Conservation (phyloP, 768 basidiomycete species). For the Phanerodontia chrysosporium region DNA sequence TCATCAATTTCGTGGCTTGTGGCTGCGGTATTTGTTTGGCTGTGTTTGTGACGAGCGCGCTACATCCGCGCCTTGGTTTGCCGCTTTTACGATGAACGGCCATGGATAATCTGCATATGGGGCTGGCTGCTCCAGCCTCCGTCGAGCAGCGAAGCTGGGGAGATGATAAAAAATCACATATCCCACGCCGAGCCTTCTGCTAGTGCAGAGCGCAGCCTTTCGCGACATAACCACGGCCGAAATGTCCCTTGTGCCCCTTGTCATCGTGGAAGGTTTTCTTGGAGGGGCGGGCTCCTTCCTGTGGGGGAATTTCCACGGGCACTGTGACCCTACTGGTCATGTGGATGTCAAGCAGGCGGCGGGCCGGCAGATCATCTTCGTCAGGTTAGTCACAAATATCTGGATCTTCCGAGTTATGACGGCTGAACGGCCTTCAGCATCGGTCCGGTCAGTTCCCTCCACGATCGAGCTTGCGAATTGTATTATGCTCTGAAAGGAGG, state of each 20-base stretch:
- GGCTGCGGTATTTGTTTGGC: neutral
- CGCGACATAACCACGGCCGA: too few species aligned
- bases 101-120: neutral
- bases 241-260: conserved; percentile 33
- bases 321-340: conserved; percentile 25
- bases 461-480: conserved; percentile 50
- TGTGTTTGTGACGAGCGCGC: neutral
- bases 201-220: too few species aligned
- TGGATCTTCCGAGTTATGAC: too few species aligned
- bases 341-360: conserved; percentile 6
- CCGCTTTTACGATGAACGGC: neutral
- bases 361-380: conserved; percentile 26
- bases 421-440: too few species aligned
- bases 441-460: conserved; percentile 48
- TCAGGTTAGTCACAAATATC: too few species aligned
- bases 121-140: neutral
- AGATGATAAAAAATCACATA: too few species aligned
- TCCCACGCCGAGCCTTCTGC: neutral
- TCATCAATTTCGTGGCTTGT: too few species aligned
- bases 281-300: conserved; percentile 31
- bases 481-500: conserved; percentile 45
- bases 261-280: conserved; percentile 48
- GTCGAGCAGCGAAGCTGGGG: neutral
- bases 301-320: conserved; percentile 37
- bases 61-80: neutral